Evolutionary conservation across 345 rosid species (phyloP).

Genomic region (Carallia pectinifolia): DNA sequence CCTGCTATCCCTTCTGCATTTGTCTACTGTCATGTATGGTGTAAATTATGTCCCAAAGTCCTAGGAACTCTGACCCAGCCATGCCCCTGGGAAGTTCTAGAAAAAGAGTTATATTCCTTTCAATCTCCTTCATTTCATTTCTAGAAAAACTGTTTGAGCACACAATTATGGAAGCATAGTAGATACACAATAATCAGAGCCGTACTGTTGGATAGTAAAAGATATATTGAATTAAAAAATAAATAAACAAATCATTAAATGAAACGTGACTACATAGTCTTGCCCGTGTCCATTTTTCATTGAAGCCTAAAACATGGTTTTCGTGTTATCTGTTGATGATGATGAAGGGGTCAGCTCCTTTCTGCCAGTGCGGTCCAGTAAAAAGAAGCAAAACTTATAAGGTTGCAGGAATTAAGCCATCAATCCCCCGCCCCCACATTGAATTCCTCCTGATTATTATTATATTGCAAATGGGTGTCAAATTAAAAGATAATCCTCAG

Average conservation of each 20-base stretch:
- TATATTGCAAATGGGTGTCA: background rate
- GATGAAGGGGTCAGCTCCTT: background rate
- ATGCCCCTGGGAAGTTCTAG: background rate
- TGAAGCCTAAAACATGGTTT: background rate
- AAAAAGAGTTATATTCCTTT: background rate
- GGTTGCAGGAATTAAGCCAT: background rate
- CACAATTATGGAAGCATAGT: no score
- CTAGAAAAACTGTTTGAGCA: background rate
- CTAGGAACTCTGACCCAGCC: conserved; percentile 10
- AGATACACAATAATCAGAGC: no score
- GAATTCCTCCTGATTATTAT: background rate
- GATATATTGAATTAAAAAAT: no score
- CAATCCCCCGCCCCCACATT: background rate
- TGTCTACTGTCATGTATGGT: background rate
- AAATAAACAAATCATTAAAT: no score
- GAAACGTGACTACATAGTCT: no score
- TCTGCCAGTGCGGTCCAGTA: background rate
- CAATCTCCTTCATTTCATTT: background rate
- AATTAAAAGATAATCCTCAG: background rate
- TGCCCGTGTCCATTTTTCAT: no score
- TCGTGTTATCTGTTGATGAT: conserved; percentile 5
- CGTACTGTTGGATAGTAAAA: no score
- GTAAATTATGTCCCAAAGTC: conserved; percentile 14
- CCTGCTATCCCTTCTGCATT: background rate
- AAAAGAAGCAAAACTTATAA: background rate